phyloP scores from a whole-genome alignment of 805 yeast genomes.

The Kuraishia ogatae region DNA sequence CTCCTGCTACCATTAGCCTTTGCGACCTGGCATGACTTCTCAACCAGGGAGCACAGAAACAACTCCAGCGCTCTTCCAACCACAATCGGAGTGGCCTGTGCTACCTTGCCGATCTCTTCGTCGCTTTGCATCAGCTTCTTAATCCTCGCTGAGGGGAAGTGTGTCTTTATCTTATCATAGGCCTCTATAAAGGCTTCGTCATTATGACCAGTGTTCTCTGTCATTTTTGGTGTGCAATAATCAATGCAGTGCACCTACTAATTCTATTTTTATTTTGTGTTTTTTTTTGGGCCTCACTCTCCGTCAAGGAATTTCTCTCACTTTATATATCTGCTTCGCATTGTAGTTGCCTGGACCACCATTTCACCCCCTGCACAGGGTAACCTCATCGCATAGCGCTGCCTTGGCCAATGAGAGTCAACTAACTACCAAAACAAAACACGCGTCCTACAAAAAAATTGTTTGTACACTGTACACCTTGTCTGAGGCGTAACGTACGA shows the following conservation, averaged over 20 bases:
- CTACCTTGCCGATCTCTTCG: slow-evolving; percentile 97
- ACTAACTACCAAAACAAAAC: background rate
- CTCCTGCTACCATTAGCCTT: slow-evolving; percentile 66
- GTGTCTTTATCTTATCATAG: slow-evolving; percentile 59
- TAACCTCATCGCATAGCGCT: background rate
- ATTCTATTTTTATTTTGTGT: background rate
- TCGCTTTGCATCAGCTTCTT: slow-evolving; percentile 97
- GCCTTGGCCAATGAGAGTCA: background rate
- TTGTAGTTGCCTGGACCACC: background rate
- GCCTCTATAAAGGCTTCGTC: slow-evolving; percentile 13
- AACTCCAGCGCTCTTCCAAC: slow-evolving; percentile 93
- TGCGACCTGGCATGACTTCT: slow-evolving; percentile 74
- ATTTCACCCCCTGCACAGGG: background rate
- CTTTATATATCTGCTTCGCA: background rate
- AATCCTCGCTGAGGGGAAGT: slow-evolving; percentile 87
- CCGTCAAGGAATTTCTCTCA: background rate
- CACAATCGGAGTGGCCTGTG: slow-evolving; percentile 97
- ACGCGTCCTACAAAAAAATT: background rate
- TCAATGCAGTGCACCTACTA: background rate
- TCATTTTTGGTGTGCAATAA: background rate
- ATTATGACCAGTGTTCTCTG: slow-evolving; percentile 5
- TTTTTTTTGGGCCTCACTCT: background rate
- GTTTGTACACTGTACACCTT: too few relatives aligned
- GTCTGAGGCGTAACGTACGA: background rate
- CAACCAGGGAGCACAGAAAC: slow-evolving; percentile 83